Percentiles rank a stretch among this genome's conserved stretches.
Conservation (phyloP, 768 basidiomycete genomes). For the Tulasnella calospora region DNA sequence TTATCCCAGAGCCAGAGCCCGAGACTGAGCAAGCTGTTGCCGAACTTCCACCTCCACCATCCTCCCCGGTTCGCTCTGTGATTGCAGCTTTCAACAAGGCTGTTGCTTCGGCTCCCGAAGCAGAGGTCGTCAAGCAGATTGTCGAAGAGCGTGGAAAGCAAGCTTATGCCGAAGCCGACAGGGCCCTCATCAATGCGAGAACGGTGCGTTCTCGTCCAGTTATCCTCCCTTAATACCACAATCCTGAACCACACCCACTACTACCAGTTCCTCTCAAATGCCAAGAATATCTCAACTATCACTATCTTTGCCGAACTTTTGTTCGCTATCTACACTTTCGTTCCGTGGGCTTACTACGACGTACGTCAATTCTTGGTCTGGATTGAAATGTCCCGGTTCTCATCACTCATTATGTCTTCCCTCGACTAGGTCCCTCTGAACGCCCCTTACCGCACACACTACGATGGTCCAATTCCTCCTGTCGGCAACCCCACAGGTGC, state of each 20-base stretch:
- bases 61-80: conserved; percentile 35
- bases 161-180: conserved; percentile 4
- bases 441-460: conserved; percentile 10
- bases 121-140: conserved; percentile 26
- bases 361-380: conserved; percentile 18
- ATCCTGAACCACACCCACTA: not conserved
- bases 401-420: not conserved
- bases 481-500: not conserved
- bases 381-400: not conserved
- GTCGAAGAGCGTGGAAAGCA: conserved; percentile 23
- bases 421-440: conserved; percentile 10
- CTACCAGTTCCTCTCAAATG: conserved; percentile 56
- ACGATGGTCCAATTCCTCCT: conserved; percentile 13
- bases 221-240: not conserved
- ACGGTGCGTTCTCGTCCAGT: conserved; percentile 2
- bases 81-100: conserved; percentile 32
- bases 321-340: conserved; percentile 48
- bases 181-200: conserved; percentile 17
- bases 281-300: conserved; percentile 55
- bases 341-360: conserved; percentile 46
- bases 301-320: conserved; percentile 53
- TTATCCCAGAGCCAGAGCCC: not conserved
- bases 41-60: conserved; percentile 20
- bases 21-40: not conserved
- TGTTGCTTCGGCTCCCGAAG: conserved; percentile 24